A percentile compares a stretch with the other conserved stretches of the same genome.
phyloP scores from a whole-genome alignment of 2,329 filamentous ascomycete genomes.

The Simplicillium sp. region DNA sequence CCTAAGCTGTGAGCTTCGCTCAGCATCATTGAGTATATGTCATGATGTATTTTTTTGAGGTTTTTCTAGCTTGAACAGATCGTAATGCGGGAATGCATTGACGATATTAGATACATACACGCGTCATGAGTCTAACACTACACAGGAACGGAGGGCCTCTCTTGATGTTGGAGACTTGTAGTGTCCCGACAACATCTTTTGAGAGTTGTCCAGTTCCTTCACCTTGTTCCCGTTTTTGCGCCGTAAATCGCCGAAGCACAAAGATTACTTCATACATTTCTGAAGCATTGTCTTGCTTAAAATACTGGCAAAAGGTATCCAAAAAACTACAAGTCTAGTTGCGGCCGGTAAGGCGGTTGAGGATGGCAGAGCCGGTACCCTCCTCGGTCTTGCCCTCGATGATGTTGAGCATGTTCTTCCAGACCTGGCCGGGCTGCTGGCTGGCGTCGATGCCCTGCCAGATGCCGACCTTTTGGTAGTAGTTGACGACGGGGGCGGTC shows the following conservation, averaged over 20 bases:
- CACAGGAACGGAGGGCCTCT: constrained; percentile 3
- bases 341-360: constrained; percentile 24
- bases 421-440: constrained; percentile 91
- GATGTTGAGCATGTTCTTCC: constrained; percentile 82
- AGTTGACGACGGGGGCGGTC: constrained; percentile 83
- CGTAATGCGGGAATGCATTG: neutral
- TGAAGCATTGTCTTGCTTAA: no score
- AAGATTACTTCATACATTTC: no score
- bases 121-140: constrained; percentile 6
- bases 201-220: no score
- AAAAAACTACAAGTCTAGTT: constrained; percentile 11
- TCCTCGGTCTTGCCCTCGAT: constrained; percentile 54
- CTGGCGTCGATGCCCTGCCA: constrained; percentile 94
- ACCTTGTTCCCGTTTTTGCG: no score
- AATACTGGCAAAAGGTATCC: no score
- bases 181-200: no score
- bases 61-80: no score
- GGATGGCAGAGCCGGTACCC: constrained; percentile 23
- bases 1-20: no score
- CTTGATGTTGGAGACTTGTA: neutral
- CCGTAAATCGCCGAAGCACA: no score
- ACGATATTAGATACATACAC: constrained; percentile 9
- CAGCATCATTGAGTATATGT: no score
- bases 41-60: no score
- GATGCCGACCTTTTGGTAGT: constrained; percentile 97